Conservation (phyloP, 805 yeast genomes). For the Pichia kluyveri region DNA sequence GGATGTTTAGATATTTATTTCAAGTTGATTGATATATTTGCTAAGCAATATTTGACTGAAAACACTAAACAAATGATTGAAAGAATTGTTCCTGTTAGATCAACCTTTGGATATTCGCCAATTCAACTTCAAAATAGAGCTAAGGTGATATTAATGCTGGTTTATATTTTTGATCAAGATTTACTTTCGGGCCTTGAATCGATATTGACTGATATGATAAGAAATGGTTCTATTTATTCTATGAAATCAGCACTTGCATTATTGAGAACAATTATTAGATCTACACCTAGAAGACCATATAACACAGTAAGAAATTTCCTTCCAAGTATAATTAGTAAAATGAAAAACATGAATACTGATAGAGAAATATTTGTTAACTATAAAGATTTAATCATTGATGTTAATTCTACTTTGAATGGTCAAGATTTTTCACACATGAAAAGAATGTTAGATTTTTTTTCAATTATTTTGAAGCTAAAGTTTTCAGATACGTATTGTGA, state of each 20-base stretch:
- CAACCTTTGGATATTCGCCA: conserved; percentile 18
- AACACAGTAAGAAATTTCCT: conserved; percentile 12
- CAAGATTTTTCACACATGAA: conserved; percentile 7
- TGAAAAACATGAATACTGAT: conserved; percentile 8
- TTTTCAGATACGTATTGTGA: neutral
- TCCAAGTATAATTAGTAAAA: conserved; percentile 8
- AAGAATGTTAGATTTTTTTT: conserved; percentile 9
- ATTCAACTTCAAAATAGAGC: conserved; percentile 21
- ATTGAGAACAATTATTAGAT: conserved; percentile 3
- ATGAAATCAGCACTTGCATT: conserved; percentile 6
- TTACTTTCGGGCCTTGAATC: conserved; percentile 16
- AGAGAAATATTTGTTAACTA: conserved; percentile 7
- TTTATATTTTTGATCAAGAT: conserved; percentile 21
- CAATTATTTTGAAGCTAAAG: conserved; percentile 10
- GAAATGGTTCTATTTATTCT: conserved; percentile 6
- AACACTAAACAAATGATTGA: conserved; percentile 19
- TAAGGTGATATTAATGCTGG: conserved; percentile 22
- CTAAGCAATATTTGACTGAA: conserved; percentile 10
- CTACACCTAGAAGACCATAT: conserved; percentile 13
- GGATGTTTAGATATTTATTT: conserved; percentile 26
- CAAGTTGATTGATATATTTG: conserved; percentile 20
- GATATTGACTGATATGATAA: conserved; percentile 14
- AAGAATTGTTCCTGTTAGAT: conserved; percentile 27
- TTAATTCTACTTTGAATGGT: conserved; percentile 4
- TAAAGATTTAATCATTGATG: conserved; percentile 8